These are phyloP conservation scores for Malus sieversii DNA, from an alignment of 306 rosid genomes.

Conservation along the genomic window DNA sequence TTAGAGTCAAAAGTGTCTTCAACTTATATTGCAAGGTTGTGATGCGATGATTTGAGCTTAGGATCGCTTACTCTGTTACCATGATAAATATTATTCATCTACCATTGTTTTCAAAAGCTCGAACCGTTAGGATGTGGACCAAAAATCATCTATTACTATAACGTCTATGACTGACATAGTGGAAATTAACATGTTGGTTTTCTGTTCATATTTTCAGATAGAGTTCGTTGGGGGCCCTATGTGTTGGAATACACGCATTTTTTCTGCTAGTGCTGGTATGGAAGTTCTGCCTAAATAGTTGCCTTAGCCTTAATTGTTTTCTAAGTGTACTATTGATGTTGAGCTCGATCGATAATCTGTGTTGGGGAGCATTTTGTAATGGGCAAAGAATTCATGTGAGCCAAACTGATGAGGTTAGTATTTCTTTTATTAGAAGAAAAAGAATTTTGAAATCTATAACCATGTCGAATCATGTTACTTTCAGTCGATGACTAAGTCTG, in stretches of 20 bases:
- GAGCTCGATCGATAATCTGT: constrained; percentile 9
- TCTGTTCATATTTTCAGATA: constrained; percentile 39
- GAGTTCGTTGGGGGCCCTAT: constrained; percentile 97
- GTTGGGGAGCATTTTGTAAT: constrained; percentile 85
- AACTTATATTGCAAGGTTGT: background rate
- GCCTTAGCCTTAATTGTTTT: constrained; percentile 12
- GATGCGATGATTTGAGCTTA: background rate
- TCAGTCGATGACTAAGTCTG: background rate
- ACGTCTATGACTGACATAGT: background rate
- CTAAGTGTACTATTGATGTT: background rate
- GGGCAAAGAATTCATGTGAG: constrained; percentile 75
- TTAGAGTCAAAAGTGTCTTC: background rate
- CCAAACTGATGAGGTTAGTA: constrained; percentile 50
- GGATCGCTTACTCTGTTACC: background rate
- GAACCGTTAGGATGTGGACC: background rate
- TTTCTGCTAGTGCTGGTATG: constrained; percentile 82
- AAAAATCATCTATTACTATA: background rate
- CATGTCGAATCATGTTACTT: background rate
- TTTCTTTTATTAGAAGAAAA: background rate
- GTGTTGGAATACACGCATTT: constrained; percentile 91
- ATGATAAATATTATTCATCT: background rate
- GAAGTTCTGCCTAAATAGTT: constrained; percentile 10
- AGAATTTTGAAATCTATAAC: background rate
- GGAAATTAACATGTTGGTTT: background rate
- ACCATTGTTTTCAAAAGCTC: background rate